A percentile compares a stretch with the other conserved stretches of the same genome.
These are phyloP conservation scores for Trichophyton simii DNA, from an alignment of 2,329 filamentous ascomycete species.

Conservation along the genomic window DNA sequence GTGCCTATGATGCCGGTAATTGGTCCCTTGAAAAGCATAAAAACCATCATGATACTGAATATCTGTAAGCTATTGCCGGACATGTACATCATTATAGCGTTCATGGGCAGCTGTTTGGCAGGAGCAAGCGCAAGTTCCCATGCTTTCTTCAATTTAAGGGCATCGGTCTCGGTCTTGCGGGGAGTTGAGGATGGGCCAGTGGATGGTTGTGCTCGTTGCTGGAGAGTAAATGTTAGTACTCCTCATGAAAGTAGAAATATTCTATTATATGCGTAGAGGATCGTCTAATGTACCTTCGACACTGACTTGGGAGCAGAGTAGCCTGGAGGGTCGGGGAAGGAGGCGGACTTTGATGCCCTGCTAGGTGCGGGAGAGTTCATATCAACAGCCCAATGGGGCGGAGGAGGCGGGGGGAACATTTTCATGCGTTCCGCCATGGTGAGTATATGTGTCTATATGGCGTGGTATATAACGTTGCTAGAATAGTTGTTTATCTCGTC, in stretches of 20 bases:
- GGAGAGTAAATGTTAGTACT: slow-evolving; percentile 8
- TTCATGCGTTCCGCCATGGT: neutral
- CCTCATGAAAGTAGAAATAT: slow-evolving; percentile 15
- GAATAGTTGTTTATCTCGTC: neutral
- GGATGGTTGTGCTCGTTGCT: slow-evolving; percentile 27
- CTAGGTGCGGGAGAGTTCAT: slow-evolving; percentile 57
- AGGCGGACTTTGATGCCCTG: slow-evolving; percentile 50
- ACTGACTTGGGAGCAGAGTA: slow-evolving; percentile 45
- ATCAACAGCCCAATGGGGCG: slow-evolving; percentile 72
- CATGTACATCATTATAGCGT: slow-evolving; percentile 99
- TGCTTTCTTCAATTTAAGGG: slow-evolving; percentile 92
- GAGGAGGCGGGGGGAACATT: slow-evolving; percentile 29
- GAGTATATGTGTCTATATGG: neutral
- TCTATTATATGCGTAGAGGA: slow-evolving; percentile 6
- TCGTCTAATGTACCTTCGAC: slow-evolving; percentile 11
- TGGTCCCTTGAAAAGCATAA: slow-evolving; percentile 96
- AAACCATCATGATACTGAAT: slow-evolving; percentile 99
- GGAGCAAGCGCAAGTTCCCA: slow-evolving; percentile 95
- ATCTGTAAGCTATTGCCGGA: slow-evolving; percentile 96
- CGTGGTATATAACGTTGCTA: neutral
- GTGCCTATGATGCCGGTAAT: slow-evolving; percentile 71
- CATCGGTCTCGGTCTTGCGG: slow-evolving; percentile 62
- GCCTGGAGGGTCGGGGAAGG: slow-evolving; percentile 75
- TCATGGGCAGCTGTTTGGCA: slow-evolving; percentile 93
- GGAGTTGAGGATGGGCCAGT: slow-evolving; percentile 53